Evolutionary conservation across 345 rosid genomes (phyloP), one percentile per base, ranked within the genome.

Genomic region (Hibiscus syriacus): DNA sequence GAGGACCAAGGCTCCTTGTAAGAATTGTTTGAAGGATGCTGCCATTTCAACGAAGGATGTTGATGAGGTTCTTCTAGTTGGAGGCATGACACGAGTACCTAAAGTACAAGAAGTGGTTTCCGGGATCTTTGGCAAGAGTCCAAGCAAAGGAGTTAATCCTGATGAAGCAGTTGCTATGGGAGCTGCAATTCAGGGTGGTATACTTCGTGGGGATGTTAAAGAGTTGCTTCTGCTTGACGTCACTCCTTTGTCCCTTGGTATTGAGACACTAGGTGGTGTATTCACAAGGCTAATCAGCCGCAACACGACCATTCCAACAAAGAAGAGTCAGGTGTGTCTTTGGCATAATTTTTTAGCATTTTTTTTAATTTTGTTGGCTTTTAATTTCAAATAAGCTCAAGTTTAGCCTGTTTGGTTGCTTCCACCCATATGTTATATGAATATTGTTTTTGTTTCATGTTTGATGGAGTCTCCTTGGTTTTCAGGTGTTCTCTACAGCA

Each of bases 41-140:
- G 85, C 87, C 22, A 78, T 89, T 41, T 72, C 86, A 12, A 79
- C 80, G 57, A 84, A 87, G 56, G 98, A 86, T 6, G 85, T 92
- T 9, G 88, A 87, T 52, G 96, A 89, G 75, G 96, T 92, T 67
- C 86, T 92, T 39, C 84, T 92, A 2, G 96, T 92, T 50, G 98
- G 98, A 19, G 97, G 97, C 23, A 91, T 91, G 97, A 91, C 96
- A 2, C 96, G 96, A 77, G 98, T 92, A 20, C 98, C 98, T 17
- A 92, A 87, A 77, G 93, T 92, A 10, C 98, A 92, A 70, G 83
- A 82, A 69, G 72, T 89, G 12, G 98, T 92, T 16, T 26, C 90
- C 1, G 96, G 80, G 52, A 87, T 92, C 66, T 92, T 92, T 56
- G 96, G 92, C 2, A 92, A 86, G n/a, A n/a, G n/a, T n/a, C n/a